Evolutionary conservation across 1,139 yeast genomes (phyloP), one percentile per base, ranked within the genome.

Genomic region (Protomyces inouyei): DNA sequence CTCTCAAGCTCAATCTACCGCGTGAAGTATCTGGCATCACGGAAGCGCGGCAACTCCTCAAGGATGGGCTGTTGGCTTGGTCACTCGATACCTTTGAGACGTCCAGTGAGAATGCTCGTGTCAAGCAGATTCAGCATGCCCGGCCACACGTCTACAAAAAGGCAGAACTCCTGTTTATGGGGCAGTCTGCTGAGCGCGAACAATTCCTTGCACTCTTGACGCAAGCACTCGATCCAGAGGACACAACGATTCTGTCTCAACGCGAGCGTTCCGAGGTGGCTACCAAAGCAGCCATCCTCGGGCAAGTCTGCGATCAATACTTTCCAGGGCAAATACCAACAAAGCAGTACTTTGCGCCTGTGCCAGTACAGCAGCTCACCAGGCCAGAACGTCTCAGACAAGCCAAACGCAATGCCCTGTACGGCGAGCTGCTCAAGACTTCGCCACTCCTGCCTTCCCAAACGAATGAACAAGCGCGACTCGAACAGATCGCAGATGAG

Each of bases 221-320:
- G 23, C 43, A 18, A 38, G 63, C 63, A 14, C 53, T 59, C 12
- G 57, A 59, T 43, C 63, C 63, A 2, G 40, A 52, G 12, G 63
- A 59, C 36, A 59, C 63, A 8, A 38, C 52, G 10, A 59, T 59
- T 46, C 32, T 59, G 53, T 59, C 63, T n/a, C 12, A 45, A 35
- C 53, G 54, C 28, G 63, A 59, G 35, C 56, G 63, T 12, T 40
- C 45, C n/a, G 28, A 38, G 23, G 32, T 16, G 3, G 45, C 43
- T 12, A 59, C 63, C 2, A 51, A 52, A 3, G 51, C 45, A n/a
- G 52, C 63, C 18, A 59, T 59, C 14, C 52, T 59, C 18, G 52
- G 43, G 43, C 63, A 59, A 32, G 63, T 59, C 36, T 59, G 57
- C 54, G 45, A 37, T 18, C 63, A 59, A 45, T 59, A 59, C 45